Conservation (phyloP, 306 rosid species). For the Luffa aegyptiaca region DNA sequence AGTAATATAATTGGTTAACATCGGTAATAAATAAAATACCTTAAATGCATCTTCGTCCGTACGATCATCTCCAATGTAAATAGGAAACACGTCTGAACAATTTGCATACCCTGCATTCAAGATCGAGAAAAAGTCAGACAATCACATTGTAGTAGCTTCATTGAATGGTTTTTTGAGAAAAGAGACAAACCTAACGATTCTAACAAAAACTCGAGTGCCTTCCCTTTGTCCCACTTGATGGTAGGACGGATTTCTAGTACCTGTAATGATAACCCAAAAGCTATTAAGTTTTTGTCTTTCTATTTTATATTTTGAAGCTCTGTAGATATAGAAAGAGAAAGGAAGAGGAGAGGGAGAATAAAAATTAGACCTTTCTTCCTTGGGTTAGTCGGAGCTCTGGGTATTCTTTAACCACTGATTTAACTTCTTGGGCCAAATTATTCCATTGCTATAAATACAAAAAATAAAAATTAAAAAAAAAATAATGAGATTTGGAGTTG, state of each 20-base stretch:
- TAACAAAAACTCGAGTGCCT: constrained; percentile 82
- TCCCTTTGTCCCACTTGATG: constrained; percentile 98
- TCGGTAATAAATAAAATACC: constrained; percentile 27
- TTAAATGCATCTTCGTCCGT: constrained; percentile 98
- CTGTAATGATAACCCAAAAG: constrained; percentile 20
- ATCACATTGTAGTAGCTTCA: neutral
- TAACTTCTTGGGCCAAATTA: constrained; percentile 69
- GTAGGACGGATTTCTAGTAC: constrained; percentile 91
- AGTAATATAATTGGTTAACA: neutral
- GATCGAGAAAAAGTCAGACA: neutral
- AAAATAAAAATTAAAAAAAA: too few species aligned
- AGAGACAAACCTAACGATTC: constrained; percentile 59
- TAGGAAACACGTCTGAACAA: constrained; percentile 69
- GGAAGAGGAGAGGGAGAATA: neutral
- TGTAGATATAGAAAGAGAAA: neutral
- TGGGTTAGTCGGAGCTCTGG: constrained; percentile 74
- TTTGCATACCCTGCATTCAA: constrained; percentile 67
- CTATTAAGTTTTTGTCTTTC: neutral
- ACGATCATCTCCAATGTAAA: constrained; percentile 94
- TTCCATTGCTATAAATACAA: constrained; percentile 51
- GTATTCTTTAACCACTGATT: constrained; percentile 66
- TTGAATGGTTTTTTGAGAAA: neutral
- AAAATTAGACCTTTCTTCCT: constrained; percentile 71
- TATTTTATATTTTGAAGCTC: neutral
- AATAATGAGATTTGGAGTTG: neutral